Evolutionary conservation across 176 grass and related monocot species (phyloP), one percentile per base, ranked within the genome.

Genomic region (Oryza rufipogon): DNA sequence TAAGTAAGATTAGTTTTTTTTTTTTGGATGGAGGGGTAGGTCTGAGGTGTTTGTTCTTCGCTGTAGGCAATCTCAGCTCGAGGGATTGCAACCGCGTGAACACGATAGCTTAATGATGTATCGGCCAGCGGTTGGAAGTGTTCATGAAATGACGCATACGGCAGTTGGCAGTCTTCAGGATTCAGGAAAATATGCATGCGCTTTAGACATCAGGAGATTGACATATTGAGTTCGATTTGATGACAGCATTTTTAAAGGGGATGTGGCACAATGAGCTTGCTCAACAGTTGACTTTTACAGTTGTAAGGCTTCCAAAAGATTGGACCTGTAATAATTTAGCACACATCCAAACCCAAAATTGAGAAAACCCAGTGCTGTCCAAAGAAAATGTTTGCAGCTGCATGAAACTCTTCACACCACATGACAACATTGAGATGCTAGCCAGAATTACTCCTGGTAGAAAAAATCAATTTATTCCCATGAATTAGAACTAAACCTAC

Each of bases 401-500:
- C 61, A 84, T 70, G 51, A 44, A 64, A 75, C 51, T 70, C 48
- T 52, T 61, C 72, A 19, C 66, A 80, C 52, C 48, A 80, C 61
- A 64, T 20, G 5, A 49, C 12, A 78, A 68, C 54, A 81, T 71
- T 66, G 56, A 86, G 80, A 83, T 70, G 79, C 74, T 75, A 25
- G 70, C 70, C 32, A 80, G 65, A 71, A 76, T 71, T 84, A 70
- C 81, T 64, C 49, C 25, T 52, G 71, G 65, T 51, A 14, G 84
- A 80, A 80, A 83, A 34, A 82, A 88, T 45, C 68, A 80, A 70
- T 80, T 91, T 87, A 87, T 91, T 91, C 38, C 89, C 81, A 71
- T 64, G 45, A 87, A 91, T 80, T 80, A 87, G 80, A 56, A 71
- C 85, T 87, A 80, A 80, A 87, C 77, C 85, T 91, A 87, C 64